Conservation (phyloP, 305 asterid genomes). For the Rubia balearica region DNA sequence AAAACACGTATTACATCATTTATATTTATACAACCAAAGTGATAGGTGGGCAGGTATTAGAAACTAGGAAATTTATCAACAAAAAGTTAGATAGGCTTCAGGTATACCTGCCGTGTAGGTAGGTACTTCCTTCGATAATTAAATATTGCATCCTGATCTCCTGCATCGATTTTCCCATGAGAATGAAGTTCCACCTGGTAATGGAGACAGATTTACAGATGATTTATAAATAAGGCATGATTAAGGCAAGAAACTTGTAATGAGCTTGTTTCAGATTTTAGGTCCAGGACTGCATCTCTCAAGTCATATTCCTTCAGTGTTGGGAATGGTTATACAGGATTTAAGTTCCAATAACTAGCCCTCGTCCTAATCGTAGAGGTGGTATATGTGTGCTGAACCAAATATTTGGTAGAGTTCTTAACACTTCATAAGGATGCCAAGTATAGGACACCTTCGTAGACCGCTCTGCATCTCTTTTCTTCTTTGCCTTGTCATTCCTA, state of each 20-base stretch:
- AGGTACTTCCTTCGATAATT: constrained; percentile 79
- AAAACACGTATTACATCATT: background rate
- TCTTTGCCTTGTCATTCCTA: background rate
- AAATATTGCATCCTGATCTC: constrained; percentile 71
- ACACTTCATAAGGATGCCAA: background rate
- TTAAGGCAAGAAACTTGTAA: background rate
- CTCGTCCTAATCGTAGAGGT: background rate
- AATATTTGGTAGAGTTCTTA: background rate
- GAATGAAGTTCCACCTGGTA: constrained; percentile 78
- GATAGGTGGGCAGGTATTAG: background rate
- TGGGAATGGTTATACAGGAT: too few relatives aligned
- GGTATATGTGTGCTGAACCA: background rate
- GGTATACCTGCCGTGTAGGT: constrained; percentile 75
- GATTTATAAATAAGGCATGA: background rate
- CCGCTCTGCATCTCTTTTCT: too few relatives aligned
- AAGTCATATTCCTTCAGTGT: background rate
- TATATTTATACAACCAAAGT: background rate
- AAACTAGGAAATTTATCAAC: background rate
- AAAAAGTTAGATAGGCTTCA: constrained; percentile 1
- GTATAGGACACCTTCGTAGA: too few relatives aligned
- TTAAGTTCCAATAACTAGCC: background rate
- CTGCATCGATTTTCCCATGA: constrained; percentile 37
- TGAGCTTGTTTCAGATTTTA: background rate
- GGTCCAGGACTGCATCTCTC: background rate
- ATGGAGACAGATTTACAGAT: constrained; percentile 10